These are phyloP conservation scores for Candida easanensis DNA, from an alignment of 805 yeast genomes.

Conservation along the genomic window DNA sequence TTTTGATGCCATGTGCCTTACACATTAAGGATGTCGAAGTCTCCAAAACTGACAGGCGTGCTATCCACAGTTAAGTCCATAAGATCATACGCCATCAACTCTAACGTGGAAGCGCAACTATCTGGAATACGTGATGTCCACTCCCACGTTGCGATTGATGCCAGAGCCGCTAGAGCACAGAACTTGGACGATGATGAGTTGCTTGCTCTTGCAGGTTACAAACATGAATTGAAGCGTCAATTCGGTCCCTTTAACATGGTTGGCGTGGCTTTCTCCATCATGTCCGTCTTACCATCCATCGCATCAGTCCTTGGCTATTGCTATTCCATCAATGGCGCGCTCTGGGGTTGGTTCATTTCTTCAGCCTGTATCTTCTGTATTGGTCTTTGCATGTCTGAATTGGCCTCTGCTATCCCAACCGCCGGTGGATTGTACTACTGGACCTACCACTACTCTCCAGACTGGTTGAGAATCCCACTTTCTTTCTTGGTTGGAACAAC, in stretches of 20 bases:
- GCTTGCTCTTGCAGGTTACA: slow-evolving; percentile 49
- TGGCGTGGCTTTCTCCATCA: slow-evolving; percentile 64
- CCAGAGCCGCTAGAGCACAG: not conserved
- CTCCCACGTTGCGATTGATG: not conserved
- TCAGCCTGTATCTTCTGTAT: slow-evolving; percentile 50
- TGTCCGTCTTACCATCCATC: slow-evolving; percentile 62
- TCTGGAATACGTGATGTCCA: slow-evolving; percentile 29
- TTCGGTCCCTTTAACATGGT: slow-evolving; percentile 59
- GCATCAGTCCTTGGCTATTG: slow-evolving; percentile 50
- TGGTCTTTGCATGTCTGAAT: slow-evolving; percentile 57
- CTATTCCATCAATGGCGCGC: slow-evolving; percentile 55
- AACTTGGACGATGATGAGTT: slow-evolving; percentile 14
- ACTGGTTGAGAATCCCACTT: slow-evolving; percentile 41
- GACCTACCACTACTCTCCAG: slow-evolving; percentile 62
- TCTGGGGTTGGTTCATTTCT: slow-evolving; percentile 70
- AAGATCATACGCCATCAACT: slow-evolving; percentile 15
- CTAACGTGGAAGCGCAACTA: slow-evolving; percentile 15
- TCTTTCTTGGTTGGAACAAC: slow-evolving; percentile 62
- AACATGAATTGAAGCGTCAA: slow-evolving; percentile 58
- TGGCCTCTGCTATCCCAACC: slow-evolving; percentile 65
- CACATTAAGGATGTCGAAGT: too few relatives aligned
- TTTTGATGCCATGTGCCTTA: too few relatives aligned
- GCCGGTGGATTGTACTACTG: slow-evolving; percentile 68
- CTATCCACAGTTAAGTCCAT: slow-evolving; percentile 27
- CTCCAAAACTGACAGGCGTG: too few relatives aligned